Conservation (phyloP, 306 rosid species). For the Phaseolus lunatus region DNA sequence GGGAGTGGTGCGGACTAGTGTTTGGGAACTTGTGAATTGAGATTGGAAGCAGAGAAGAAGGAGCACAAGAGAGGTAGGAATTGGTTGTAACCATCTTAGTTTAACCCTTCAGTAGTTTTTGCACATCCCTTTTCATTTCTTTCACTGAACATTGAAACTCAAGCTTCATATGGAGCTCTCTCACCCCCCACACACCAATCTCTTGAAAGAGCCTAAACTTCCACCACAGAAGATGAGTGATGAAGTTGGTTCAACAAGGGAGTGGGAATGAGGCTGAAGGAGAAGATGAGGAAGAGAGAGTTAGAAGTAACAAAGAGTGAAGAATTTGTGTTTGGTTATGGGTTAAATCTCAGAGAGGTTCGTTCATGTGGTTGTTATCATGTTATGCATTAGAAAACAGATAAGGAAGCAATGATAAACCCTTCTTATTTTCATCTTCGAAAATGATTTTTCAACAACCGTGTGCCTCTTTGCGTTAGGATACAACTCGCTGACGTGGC, state of each 20-base stretch:
- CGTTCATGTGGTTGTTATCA: conserved; percentile 20
- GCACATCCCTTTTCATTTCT: conserved; percentile 58
- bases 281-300: not conserved
- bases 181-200: conserved; percentile 3
- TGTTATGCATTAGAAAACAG: not conserved
- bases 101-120: conserved; percentile 57
- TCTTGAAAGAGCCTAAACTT: conserved; percentile 42
- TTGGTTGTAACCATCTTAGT: conserved; percentile 46
- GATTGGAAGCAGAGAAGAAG: conserved; percentile 43
- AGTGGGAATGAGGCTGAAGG: not conserved
- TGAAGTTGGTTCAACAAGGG: conserved; percentile 27
- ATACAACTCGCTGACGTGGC: too few relatives aligned
- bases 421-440: too few relatives aligned
- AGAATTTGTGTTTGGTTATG: not conserved
- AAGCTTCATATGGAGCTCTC: not conserved
- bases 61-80: conserved; percentile 35
- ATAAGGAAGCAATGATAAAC: conserved; percentile 14
- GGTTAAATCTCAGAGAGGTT: not conserved
- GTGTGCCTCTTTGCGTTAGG: too few relatives aligned
- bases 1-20: conserved; percentile 22
- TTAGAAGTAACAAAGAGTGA: not conserved
- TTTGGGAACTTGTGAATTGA: conserved; percentile 39
- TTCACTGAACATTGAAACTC: conserved; percentile 49
- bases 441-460: too few relatives aligned
- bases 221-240: conserved; percentile 49